A percentile compares a stretch with the other conserved stretches of the same genome.
These are phyloP conservation scores for Heliamphora exappendiculata DNA, from an alignment of 148 eudicot genomes.

Conservation along the genomic window DNA sequence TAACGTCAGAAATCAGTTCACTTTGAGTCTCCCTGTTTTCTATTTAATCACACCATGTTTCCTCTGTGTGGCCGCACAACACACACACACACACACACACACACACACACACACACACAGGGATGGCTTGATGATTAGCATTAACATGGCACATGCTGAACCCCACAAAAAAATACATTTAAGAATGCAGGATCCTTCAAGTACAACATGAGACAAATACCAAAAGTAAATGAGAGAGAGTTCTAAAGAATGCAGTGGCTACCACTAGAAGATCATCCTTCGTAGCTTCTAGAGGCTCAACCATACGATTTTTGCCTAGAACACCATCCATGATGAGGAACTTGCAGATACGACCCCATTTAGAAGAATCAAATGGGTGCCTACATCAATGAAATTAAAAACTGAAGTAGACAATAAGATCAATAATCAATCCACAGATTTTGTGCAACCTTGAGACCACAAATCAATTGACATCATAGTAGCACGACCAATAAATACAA, in stretches of 20 bases:
- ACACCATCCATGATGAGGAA: constrained; percentile 58
- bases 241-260: constrained; percentile 12
- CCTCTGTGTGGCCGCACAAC: not conserved
- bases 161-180: not conserved
- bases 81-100: not conserved
- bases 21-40: not conserved
- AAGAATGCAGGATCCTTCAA: not conserved
- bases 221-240: not conserved
- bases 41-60: not conserved
- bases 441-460: not conserved
- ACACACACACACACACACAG: not conserved
- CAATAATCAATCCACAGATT: not conserved
- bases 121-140: not conserved
- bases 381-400: constrained; percentile 34
- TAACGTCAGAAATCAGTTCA: not conserved
- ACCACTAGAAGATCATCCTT: constrained; percentile 91
- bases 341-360: constrained; percentile 92
- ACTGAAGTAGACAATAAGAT: not conserved
- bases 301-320: constrained; percentile 46
- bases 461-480: not conserved
- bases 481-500: not conserved
- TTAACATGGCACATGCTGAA: not conserved
- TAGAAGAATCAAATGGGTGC: constrained; percentile 97
- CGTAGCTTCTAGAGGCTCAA: constrained; percentile 91
- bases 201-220: not conserved